phyloP scores from a whole-genome alignment of 129 eudicot species.

The Erigeron canadensis region DNA sequence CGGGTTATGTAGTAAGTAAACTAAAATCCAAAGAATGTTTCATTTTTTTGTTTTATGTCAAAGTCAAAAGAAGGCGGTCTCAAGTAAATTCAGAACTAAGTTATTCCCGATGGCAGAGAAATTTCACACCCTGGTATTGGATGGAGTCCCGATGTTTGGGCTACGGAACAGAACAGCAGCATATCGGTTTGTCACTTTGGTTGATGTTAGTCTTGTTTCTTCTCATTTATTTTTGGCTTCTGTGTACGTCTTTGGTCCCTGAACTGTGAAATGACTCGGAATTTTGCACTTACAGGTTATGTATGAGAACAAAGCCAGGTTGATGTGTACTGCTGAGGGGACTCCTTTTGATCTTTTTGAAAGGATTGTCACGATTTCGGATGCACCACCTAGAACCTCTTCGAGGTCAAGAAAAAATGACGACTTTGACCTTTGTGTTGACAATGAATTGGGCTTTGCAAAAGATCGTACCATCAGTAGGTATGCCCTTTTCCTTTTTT shows the following conservation, averaged over 20 bases:
- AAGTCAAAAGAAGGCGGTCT: not conserved
- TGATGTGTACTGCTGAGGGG: conserved; percentile 81
- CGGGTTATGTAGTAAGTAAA: conserved; percentile 80
- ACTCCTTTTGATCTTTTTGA: conserved; percentile 73
- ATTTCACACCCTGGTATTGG: conserved; percentile 80
- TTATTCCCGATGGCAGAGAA: conserved; percentile 45
- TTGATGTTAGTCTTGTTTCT: conserved; percentile 74
- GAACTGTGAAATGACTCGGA: not conserved
- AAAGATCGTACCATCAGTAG: conserved; percentile 97
- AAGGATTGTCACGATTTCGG: conserved; percentile 67
- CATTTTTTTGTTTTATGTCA: not conserved
- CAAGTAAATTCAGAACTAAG: not conserved
- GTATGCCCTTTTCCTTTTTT: conserved; percentile 24
- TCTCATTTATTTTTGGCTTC: not conserved
- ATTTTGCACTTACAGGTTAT: conserved; percentile 50
- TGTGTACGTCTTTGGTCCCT: not conserved
- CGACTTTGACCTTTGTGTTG: conserved; percentile 79
- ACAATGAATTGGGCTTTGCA: conserved; percentile 83
- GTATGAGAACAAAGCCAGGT: conserved; percentile 79
- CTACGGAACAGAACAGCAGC: conserved; percentile 89
- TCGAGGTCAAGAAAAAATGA: conserved; percentile 81
- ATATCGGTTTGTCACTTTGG: conserved; percentile 88
- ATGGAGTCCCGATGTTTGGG: conserved; percentile 82
- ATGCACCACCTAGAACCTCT: conserved; percentile 88
- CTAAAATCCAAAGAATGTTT: not conserved